These are phyloP conservation scores for Hymenotorrendiella dingleyae DNA, from an alignment of 2,329 filamentous ascomycete species.

Conservation along the genomic window DNA sequence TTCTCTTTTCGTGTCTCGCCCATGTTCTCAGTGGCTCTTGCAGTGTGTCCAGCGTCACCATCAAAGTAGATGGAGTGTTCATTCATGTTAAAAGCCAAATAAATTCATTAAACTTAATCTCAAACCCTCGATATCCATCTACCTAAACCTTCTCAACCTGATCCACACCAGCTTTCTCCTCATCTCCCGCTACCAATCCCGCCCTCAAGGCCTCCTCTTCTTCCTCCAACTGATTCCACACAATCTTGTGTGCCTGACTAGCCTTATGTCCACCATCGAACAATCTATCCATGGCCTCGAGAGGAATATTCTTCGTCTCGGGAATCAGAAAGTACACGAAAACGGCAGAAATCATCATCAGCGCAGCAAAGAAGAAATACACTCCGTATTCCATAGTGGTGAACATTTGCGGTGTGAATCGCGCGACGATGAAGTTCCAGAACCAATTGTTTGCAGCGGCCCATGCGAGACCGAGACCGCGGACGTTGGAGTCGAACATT, in stretches of 20 bases:
- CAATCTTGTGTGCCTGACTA: constrained; percentile 20
- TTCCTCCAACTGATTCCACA: constrained; percentile 22
- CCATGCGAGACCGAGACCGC: constrained; percentile 64
- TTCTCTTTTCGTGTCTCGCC: too few species aligned
- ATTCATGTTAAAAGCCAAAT: too few species aligned
- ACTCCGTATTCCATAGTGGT: constrained; percentile 54
- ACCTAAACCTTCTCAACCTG: constrained; percentile 10
- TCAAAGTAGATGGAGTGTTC: too few species aligned
- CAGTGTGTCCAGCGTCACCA: too few species aligned
- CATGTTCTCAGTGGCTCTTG: too few species aligned
- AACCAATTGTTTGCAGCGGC: constrained; percentile 67
- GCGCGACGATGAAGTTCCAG: constrained; percentile 60
- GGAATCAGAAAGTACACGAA: constrained; percentile 60
- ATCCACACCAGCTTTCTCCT: constrained; percentile 8
- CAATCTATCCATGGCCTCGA: constrained; percentile 59
- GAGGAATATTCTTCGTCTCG: constrained; percentile 59
- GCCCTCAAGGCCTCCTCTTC: constrained; percentile 23
- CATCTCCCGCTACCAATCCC: constrained; percentile 15
- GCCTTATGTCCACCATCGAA: constrained; percentile 37
- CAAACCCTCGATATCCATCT: neutral
- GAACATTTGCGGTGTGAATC: constrained; percentile 64
- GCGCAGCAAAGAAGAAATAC: constrained; percentile 62
- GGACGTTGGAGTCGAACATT: constrained; percentile 67
- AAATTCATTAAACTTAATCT: too few species aligned
- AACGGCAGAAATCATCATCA: constrained; percentile 51